These are phyloP conservation scores for Balakata baccata DNA, from an alignment of 345 rosid genomes.

Conservation along the genomic window DNA sequence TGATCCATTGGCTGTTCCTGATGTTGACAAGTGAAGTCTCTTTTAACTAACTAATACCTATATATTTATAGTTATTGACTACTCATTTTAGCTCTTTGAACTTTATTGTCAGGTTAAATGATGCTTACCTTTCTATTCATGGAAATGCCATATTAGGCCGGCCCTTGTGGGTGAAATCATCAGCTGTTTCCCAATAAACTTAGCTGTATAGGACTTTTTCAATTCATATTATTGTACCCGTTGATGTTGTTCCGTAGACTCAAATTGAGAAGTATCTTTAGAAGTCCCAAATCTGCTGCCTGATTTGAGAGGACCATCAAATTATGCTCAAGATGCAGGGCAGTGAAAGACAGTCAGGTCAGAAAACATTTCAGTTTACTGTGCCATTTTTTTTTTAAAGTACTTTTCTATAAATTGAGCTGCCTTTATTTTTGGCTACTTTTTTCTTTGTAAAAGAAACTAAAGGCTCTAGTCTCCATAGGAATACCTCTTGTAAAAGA, in stretches of 20 bases:
- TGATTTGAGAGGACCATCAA: no score
- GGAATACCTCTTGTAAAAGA: background rate
- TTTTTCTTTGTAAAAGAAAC: constrained; percentile 1
- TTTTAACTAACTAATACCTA: background rate
- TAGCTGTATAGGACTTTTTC: constrained; percentile 4
- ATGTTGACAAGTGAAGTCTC: constrained; percentile 65
- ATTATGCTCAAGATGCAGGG: background rate
- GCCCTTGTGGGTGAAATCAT: constrained; percentile 62
- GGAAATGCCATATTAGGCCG: constrained; percentile 73
- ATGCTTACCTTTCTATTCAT: constrained; percentile 66
- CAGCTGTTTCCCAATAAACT: constrained; percentile 46
- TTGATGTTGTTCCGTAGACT: background rate
- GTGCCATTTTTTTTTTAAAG: background rate
- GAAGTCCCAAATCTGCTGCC: background rate
- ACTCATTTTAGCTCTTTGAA: constrained; percentile 16
- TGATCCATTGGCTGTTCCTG: constrained; percentile 84
- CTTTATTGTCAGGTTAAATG: constrained; percentile 62
- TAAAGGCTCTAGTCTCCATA: background rate
- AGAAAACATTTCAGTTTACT: background rate
- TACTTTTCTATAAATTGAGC: background rate
- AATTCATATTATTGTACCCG: background rate
- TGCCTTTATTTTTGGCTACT: background rate
- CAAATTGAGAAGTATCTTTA: background rate
- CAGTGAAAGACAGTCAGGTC: background rate
- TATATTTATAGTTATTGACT: constrained; percentile 8